Conservation (phyloP, 2,329 filamentous ascomycete species). For the Diplocarpon rosae region DNA sequence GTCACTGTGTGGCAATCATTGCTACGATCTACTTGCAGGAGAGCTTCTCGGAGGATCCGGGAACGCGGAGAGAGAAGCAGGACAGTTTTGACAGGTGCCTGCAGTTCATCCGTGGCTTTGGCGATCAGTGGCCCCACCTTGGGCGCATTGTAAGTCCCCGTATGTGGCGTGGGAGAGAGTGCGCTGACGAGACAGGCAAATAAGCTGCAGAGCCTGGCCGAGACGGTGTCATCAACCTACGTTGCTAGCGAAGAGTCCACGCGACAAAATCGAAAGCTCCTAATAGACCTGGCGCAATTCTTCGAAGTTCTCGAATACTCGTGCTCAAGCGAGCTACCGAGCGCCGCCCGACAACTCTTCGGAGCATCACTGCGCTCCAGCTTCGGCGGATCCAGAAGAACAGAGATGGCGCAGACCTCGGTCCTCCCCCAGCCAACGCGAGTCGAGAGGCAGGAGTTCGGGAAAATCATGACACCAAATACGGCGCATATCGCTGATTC, state of each 20-base stretch:
- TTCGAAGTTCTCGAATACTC: conserved; percentile 39
- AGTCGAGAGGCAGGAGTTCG: conserved; percentile 26
- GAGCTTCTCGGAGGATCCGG: conserved; percentile 33
- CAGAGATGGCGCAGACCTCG: conserved; percentile 33
- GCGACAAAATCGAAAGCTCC: conserved; percentile 27
- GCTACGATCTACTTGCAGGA: conserved; percentile 44
- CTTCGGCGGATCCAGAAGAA: conserved; percentile 17
- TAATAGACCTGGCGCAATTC: conserved; percentile 36
- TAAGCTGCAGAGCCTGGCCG: conserved; percentile 32
- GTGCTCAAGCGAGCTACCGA: conserved; percentile 29
- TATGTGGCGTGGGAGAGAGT: background rate
- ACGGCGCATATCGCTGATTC: conserved; percentile 13
- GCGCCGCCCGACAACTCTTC: conserved; percentile 31
- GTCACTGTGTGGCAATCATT: conserved; percentile 40
- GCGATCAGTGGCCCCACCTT: conserved; percentile 35
- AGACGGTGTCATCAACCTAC: conserved; percentile 35
- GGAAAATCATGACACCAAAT: conserved; percentile 10
- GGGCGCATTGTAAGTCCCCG: conserved; percentile 29
- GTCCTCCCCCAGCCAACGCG: conserved; percentile 34
- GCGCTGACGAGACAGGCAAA: conserved; percentile 27
- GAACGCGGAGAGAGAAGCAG: conserved; percentile 32
- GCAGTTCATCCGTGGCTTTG: conserved; percentile 32
- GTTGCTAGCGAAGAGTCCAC: conserved; percentile 23
- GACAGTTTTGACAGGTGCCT: conserved; percentile 35
- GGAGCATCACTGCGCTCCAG: conserved; percentile 30